A percentile compares a stretch with the other conserved stretches of the same genome.
phyloP scores from a whole-genome alignment of 2,329 filamentous ascomycete species.

The Hypomyces rosellus region DNA sequence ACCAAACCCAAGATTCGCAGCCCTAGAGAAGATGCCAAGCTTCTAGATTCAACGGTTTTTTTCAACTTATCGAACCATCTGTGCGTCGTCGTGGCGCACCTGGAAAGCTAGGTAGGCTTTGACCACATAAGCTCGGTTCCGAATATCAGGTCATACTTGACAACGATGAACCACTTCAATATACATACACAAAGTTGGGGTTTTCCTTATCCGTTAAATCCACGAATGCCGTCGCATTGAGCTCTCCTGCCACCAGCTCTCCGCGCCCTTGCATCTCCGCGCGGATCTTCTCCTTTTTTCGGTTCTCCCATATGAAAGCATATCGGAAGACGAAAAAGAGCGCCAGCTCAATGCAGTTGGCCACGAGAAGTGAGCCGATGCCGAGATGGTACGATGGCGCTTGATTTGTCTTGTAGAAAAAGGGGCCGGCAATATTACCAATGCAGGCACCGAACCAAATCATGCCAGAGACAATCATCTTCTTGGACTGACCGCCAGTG shows the following conservation, averaged over 20 bases:
- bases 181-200: conserved; percentile 35
- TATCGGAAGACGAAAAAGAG: conserved; percentile 34
- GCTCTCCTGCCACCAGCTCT: conserved; percentile 19
- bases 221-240: conserved; percentile 34
- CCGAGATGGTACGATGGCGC: conserved; percentile 35
- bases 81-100: no score
- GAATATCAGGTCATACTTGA: not conserved
- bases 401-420: conserved; percentile 55
- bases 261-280: conserved; percentile 23
- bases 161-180: conserved; percentile 16
- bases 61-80: not conserved
- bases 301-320: conserved; percentile 35
- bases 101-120: not conserved
- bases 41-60: not conserved
- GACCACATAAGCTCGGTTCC: not conserved
- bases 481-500: conserved; percentile 53
- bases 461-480: conserved; percentile 57
- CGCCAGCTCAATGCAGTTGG: conserved; percentile 32
- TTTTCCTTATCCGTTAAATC: conserved; percentile 40
- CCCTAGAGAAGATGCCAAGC: not conserved
- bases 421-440: conserved; percentile 56
- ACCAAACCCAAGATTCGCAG: not conserved
- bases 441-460: conserved; percentile 54
- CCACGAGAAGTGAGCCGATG: conserved; percentile 36
- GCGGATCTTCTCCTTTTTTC: conserved; percentile 28